Evolutionary conservation across 345 rosid species (phyloP), one percentile per base, ranked within the genome.

Genomic region (Sisymbrium irio): DNA sequence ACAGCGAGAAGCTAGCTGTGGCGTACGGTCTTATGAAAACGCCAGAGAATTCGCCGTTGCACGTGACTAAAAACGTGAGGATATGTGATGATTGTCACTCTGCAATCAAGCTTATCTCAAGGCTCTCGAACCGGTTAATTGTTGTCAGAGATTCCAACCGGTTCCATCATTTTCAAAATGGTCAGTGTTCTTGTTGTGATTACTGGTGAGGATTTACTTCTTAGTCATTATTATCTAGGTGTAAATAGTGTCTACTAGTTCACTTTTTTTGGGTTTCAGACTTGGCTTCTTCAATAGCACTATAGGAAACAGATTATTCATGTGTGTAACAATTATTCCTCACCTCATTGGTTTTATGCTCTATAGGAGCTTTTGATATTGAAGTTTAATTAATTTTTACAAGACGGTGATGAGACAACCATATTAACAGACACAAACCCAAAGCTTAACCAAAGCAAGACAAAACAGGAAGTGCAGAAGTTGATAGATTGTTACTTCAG

Each of bases 41-140:
- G 12, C 92, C 94, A 4, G 53, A 83, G 41, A 81, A 70, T 54
- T 88, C 88, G 66, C 84, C 92, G 7, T 78, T 93, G 61, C 65
- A 78, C 19, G 87, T 91, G 53, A 83, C 82, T 49, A 89, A 89
- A 80, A 93, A 79, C 65, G 81, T 91, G 44, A 89, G 96, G 82
- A 88, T 91, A 59, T 91, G 96, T 67, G 90, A 85, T 68, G 98
- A 93, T 74, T 93, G 97, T 85, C 96, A 91, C 77, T 81, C 86
- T 64, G 95, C 97, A 27, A 86, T 86, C 33, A 89, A 83, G 72
- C 83, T 89, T 63, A 85, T 91, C 67, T 84, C 98, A 1, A 87
- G 76, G 77, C 62, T 85, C 49, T 80, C 84, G 13, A 79, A 74
- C 47, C 82, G 97, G 65, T 65, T 58, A 33, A 84, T 93, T 56